Percentiles rank a stretch among this genome's conserved stretches.
These are phyloP conservation scores for Metarhizium anisopliae DNA, from an alignment of 2,329 filamentous ascomycete species.

Conservation along the genomic window DNA sequence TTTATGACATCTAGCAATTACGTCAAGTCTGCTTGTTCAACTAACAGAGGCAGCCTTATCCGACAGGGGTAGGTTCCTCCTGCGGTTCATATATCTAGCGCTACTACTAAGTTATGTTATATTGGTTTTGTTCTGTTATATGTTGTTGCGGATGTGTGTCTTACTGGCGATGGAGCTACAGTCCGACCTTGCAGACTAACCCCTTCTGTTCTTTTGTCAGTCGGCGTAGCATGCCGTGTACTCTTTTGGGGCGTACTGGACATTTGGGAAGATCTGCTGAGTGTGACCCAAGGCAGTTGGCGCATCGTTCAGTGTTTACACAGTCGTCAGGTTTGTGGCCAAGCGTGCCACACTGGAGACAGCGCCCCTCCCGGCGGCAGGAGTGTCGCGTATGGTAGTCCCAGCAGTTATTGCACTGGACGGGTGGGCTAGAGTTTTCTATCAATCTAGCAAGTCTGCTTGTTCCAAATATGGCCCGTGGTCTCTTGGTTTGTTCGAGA, in stretches of 20 bases:
- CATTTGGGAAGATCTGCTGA: neutral
- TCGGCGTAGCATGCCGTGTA: neutral
- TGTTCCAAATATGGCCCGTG: slow-evolving; percentile 4
- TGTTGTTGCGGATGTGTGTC: neutral
- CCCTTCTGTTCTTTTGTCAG: neutral
- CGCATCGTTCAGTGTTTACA: neutral
- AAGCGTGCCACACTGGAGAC: neutral
- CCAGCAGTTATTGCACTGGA: slow-evolving; percentile 1
- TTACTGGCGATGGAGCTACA: neutral
- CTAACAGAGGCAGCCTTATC: no score
- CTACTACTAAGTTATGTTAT: no score
- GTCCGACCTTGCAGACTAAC: neutral
- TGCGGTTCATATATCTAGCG: no score
- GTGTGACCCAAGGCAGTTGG: slow-evolving; percentile 1
- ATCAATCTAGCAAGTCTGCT: neutral
- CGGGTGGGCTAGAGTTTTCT: neutral
- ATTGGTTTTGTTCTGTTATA: neutral
- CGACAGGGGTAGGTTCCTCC: no score
- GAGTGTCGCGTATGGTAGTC: slow-evolving; percentile 1
- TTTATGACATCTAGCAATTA: no score
- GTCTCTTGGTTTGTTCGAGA: slow-evolving; percentile 8
- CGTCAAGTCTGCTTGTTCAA: no score
- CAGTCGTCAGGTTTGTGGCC: neutral
- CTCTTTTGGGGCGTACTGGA: neutral
- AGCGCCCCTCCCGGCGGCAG: neutral